Evolutionary conservation across 148 eudicot species (phyloP), one percentile per base, ranked within the genome.

Genomic region (Silene uniflora): DNA sequence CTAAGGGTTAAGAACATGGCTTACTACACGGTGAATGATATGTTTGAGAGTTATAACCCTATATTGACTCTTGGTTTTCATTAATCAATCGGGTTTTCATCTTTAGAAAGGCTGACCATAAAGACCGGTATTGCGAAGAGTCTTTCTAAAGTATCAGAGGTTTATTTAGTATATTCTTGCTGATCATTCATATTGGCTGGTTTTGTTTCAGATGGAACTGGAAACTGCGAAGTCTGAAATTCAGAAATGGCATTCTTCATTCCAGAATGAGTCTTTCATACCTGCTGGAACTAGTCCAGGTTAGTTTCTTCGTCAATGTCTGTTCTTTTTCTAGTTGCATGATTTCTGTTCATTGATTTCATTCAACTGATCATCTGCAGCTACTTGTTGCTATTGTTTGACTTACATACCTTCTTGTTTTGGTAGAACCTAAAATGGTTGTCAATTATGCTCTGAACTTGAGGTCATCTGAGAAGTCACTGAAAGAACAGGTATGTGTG

Each of bases 181-280:
- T 71, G 62, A 52, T 18, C 22, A 25, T 25, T 71, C 5, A 52
- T 54, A 17, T 47, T 73, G 56, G 71, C 42, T 81, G 67, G 14
- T 42, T 74, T 78, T 54, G 47, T 86, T 71, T 71, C 81, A 96
- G 99, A 69, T 73, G 44, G 97, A 92, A 75, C 98, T 95, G 78
- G 92, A 87, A 88, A 89, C 81, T 73, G 88, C 94, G 61, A 91
- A 90, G 80, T 85, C 94, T 18, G 98, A 92, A 83, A 86, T 95
- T 79, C 92, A 89, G 81, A 88, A 87, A 77, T 95, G 99, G 97
- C 92, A 86, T 84, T 85, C 88, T 70, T 80, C 94, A 59, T 95
- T 92, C 82, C 90, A 90, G 78, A 89, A 86, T 44, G 98, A 92
- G 85, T 78, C 91, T 69, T 87, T 86, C 78, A 82, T 92, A 79